Conservation (phyloP, 2,329 filamentous ascomycete species). For the Furcasterigmium furcatum region DNA sequence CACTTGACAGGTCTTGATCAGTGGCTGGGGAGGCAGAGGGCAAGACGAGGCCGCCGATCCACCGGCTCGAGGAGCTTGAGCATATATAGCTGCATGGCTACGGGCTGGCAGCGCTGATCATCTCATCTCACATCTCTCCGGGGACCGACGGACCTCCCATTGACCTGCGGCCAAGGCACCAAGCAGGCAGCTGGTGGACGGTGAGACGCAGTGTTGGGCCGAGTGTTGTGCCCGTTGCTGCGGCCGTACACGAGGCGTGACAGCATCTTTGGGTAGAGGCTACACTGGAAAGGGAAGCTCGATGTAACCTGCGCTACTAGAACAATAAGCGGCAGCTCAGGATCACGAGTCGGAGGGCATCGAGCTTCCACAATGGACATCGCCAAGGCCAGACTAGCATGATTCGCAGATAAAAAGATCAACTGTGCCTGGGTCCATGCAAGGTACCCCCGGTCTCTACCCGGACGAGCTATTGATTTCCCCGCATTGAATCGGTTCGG, state of each 20-base stretch:
- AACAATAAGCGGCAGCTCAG: neutral
- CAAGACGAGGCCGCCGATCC: neutral
- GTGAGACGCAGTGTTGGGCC: neutral
- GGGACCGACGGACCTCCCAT: neutral
- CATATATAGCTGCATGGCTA: neutral
- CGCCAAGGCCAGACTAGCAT: neutral
- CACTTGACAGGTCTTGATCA: neutral
- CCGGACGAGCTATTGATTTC: neutral
- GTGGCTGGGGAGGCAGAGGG: neutral
- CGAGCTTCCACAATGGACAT: neutral
- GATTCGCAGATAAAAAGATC: neutral
- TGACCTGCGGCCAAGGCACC: neutral
- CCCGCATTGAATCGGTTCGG: neutral
- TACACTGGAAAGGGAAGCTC: neutral
- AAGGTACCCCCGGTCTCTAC: neutral
- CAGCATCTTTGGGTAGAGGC: neutral
- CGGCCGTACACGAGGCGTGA: neutral
- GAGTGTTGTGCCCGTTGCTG: neutral
- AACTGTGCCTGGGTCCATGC: neutral
- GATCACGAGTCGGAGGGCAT: neutral
- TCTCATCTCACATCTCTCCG: too few species aligned
- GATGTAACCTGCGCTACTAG: too few species aligned
- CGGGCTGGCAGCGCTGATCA: too few species aligned
- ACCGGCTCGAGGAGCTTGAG: neutral
- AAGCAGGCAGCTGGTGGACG: neutral